Base-by-base conservation (phyloP, 2,329 filamentous ascomycete genomes). In the Monilinia fructigena region DNA sequence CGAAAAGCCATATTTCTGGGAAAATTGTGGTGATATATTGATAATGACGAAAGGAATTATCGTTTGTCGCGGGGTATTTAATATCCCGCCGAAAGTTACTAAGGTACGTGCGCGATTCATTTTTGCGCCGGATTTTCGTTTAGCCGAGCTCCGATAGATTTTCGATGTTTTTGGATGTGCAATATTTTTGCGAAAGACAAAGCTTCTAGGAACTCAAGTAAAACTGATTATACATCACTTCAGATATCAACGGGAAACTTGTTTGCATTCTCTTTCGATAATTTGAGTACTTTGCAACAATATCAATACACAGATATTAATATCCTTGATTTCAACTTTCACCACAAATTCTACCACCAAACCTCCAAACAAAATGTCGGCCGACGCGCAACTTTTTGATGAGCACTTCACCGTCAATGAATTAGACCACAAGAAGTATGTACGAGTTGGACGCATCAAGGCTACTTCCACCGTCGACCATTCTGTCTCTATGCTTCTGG, bases 371-470 rank as follows among this genome's bases (percentile, higher is more conserved):
- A 89, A 94, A 60, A 74, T 74, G 70, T 79, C 80, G 73, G 82
- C 90, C 72, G 94, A 98, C 81, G 89, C 93, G 67, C 89, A 95
- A 75, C 91, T 98, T 79, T 96, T 96, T 81, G 93, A 97, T 80
- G 93, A 96, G 77, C 89, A 86, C 75, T 97, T 98, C 85, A 90
- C 85, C 69, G 84, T 98, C 74, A 94, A 87, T 72, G 80, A 85
- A 65, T 82, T 92, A 77, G 91, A 97, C 81, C 85, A 88, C 75
- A 86, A 89, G 75, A 97, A 97, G 81, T 99, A 99, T 80, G 95
- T 98, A 81, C 92, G 94, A 71, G 94, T 97, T 35, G 90, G 92
- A 65, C 94, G 95, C 73, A 86, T 98, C 76, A 86, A 82, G 65
- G 93, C 87, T 76, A 90, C 85, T 62, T 94, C 90, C 31, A 83